Percentiles rank a stretch among this genome's conserved stretches.
These are phyloP conservation scores for Blastocystis sp. DNA, from an alignment of 352 stramenopile species.

Conservation along the genomic window DNA sequence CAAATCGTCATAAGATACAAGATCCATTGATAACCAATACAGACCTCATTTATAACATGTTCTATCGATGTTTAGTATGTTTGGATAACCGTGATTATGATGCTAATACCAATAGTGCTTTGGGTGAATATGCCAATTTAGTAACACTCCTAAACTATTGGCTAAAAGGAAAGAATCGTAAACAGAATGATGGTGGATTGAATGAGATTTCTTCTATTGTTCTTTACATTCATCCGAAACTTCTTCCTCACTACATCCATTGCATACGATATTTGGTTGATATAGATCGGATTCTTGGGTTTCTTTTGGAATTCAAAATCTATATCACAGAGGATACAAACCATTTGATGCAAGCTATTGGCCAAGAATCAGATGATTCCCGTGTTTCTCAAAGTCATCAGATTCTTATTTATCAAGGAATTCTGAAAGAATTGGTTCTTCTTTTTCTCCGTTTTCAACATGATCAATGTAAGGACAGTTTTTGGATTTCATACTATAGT, in stretches of 20 bases:
- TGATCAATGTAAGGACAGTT: background rate
- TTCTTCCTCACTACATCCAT: background rate
- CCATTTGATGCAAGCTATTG: background rate
- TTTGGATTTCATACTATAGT: background rate
- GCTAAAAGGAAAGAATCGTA: background rate
- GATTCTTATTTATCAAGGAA: background rate
- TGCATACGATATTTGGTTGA: background rate
- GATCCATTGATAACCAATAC: background rate
- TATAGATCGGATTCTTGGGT: background rate
- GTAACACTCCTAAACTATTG: background rate
- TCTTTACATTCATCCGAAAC: constrained; percentile 7
- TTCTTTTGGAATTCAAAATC: constrained; percentile 29
- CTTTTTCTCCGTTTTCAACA: background rate
- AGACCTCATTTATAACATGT: background rate
- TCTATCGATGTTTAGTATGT: background rate
- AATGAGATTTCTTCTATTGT: background rate
- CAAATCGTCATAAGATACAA: background rate
- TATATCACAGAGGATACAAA: background rate
- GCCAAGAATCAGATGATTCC: background rate
- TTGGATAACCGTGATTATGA: background rate
- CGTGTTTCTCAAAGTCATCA: background rate
- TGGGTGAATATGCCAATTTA: background rate
- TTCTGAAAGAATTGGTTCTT: constrained; percentile 23
- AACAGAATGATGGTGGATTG: background rate
- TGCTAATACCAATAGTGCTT: background rate